Base-by-base conservation (phyloP, 2,329 filamentous ascomycete genomes). In the Cadophora sp. region DNA sequence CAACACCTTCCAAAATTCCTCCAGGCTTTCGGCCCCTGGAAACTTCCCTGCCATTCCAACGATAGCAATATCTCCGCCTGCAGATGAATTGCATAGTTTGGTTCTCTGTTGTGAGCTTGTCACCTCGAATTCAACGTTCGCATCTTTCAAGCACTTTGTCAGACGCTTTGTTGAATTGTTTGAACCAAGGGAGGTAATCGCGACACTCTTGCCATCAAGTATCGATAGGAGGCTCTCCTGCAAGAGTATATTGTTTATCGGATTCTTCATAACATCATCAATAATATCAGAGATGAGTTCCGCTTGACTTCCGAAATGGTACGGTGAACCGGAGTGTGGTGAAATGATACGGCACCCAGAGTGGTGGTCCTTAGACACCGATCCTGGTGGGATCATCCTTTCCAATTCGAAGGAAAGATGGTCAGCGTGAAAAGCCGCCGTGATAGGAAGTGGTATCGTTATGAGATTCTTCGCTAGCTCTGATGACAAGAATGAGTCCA, bases 1-100 rank as follows among this genome's bases (percentile, higher is more conserved):
- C 24, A 94, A 83, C 8, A 93, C 82, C 68, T 92, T 87, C 91
- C 91, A 94, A 45, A 94, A 86, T 63, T 93, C 89, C 66, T 87
- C 84, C 74, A 84, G 89, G 16, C 87, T 89, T 60, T 91, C 89
- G 70, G 90, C 88, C 14, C 66, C 78, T 4, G 91, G 91, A 76
- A 92, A 92, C 58, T 91, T 85, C 65, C 91, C 90, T 53, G 91
- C 87, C 85, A 93, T 91, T 60, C 93, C 93, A 47, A 96, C 90
- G 68, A 96, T 93, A 66, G 63, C 66, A 36, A 68, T 36, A 7
- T 68, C 47, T 50, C 47, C 47, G 47, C 47, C 47, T 50, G 47
- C 47, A 22, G 47, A 50, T 16, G 47, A 50, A 50, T 24, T 50
- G 47, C 47, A 50, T 50, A 14, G 20, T 50, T 50, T 24, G 22